Conservation (phyloP, 116 monocot genomes). For the Trichopus zeylanicus region DNA sequence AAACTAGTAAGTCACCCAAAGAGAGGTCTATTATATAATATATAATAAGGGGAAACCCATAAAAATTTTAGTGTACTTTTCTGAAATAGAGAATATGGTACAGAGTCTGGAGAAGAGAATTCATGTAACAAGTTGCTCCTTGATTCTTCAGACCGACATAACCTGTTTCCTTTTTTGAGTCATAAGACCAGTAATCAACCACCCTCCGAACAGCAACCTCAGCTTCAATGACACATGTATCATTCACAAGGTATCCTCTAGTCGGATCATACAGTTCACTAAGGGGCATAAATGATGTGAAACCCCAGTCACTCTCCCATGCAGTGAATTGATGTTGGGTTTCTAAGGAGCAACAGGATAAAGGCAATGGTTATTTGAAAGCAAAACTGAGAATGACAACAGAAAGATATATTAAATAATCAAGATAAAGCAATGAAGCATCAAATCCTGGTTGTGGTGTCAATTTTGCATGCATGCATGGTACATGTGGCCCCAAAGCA, state of each 20-base stretch:
- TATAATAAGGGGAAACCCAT: not conserved
- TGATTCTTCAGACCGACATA: constrained; percentile 97
- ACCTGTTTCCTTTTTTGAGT: constrained; percentile 94
- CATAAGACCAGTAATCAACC: constrained; percentile 84
- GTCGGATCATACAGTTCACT: constrained; percentile 77
- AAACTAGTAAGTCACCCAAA: no score
- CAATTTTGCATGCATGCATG: no score
- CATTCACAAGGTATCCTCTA: constrained; percentile 85
- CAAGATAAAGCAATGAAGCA: no score
- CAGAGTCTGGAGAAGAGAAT: constrained; percentile 88
- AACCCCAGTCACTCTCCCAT: constrained; percentile 95
- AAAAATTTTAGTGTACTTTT: no score
- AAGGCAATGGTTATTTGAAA: not conserved
- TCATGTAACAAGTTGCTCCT: constrained; percentile 98
- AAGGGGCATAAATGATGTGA: constrained; percentile 95
- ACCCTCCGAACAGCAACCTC: constrained; percentile 78
- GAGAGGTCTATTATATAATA: no score
- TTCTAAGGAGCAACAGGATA: constrained; percentile 32
- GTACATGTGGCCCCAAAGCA: no score
- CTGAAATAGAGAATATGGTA: constrained; percentile 90
- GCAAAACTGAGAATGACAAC: not conserved
- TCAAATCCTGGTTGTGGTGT: no score
- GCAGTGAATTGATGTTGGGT: constrained; percentile 88
- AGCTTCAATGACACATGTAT: constrained; percentile 76
- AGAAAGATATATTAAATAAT: no score